Base-by-base conservation (phyloP, 768 basidiomycete species). In the Amanita fuliginea region DNA sequence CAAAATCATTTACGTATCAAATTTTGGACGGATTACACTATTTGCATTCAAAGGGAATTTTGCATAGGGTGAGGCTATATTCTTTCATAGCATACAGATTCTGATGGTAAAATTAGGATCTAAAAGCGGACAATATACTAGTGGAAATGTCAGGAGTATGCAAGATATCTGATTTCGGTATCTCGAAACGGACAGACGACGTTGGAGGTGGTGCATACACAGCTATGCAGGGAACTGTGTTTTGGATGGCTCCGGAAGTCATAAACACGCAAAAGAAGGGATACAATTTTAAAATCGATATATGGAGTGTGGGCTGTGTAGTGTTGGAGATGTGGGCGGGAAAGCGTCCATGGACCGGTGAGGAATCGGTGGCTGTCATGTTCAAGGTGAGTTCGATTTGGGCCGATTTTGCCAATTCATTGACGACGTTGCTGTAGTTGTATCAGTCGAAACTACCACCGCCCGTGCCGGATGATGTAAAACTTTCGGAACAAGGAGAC, bases 181-280 rank as follows among this genome's bases (percentile, higher is more conserved):
- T 98, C 51, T 95, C 92, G n/a, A 98, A 97, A 67, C 78, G 89
- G 53, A 92, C 82, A 54, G 91, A 87, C 54, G 91, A 96, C 53
- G 77, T 86, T 46, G 81, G 81, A 46, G 78, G 78, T 57, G 86
- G 79, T n/a, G 86, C 86, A 44, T 82, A 79, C 54, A 95, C 93
- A 1, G 87, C 89, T 18, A 93, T 99, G 91, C 88, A 92, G 63
- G 96, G 96, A 21, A 94, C 94, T 16, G 87, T 98, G 32, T 98
- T 96, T 64, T 99, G 96, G 95, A 97, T 98, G 95, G 94, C 94
- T 8, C 94, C 94, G 0, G 94, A 92, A 68, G 90, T 96, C 47
- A 78, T 92, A 52, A 83, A 91, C 54, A 83, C 86, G 32, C 79
- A 86, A 63, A 82, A 83, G 64, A 84, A 86, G 57, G 92, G 92